Base-by-base conservation (phyloP, 2,329 filamentous ascomycete genomes). In the Fusarium sp. region DNA sequence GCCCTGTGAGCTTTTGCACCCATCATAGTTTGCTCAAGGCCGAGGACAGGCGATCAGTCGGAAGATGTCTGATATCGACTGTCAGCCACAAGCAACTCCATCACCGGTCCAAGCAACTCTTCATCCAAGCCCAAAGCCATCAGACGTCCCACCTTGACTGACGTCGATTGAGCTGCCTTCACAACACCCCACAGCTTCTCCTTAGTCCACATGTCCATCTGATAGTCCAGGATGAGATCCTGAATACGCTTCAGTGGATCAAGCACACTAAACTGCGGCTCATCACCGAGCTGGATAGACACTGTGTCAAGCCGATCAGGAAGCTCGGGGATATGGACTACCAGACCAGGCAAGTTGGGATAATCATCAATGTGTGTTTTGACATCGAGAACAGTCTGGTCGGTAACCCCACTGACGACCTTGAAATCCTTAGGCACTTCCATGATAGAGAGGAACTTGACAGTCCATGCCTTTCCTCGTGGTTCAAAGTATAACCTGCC, bases 141-240 rank as follows among this genome's bases (percentile, higher is more conserved):
- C 39, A 77, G 35, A 9, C 66, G 61, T 8, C 70, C 71, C 31
- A 75, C 50, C 66, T 74, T 71, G 27, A 69, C 51, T 3, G 54
- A 46, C 1, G 49, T 52, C 1, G 68, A 57, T 17, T 69, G 58
- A 14, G 61, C 43, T 10, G 67, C 52, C 23, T 50, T 57, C 4
- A 73, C 27, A 25, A 67, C 51, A 6, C 64, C 47, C 73, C 72
- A 74, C 3, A 77, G 53, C 27, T 63, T 70, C 20, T 74, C 71
- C 41, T 76, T 76, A 11, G 59, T 45, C 36, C 48, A 54, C 48
- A 75, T 74, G 5, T 71, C 72, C 47, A 74, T 74, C 53, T 76
- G 75, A 11, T 59, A 73, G 29, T 76, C 72, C 23, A 69, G 45
- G 6, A 76, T 45, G 0, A 73, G 41, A 13, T 67, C 51, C 10